phyloP scores from a whole-genome alignment of 352 stramenopile genomes.

The Pythium rhizo-oryzae region DNA sequence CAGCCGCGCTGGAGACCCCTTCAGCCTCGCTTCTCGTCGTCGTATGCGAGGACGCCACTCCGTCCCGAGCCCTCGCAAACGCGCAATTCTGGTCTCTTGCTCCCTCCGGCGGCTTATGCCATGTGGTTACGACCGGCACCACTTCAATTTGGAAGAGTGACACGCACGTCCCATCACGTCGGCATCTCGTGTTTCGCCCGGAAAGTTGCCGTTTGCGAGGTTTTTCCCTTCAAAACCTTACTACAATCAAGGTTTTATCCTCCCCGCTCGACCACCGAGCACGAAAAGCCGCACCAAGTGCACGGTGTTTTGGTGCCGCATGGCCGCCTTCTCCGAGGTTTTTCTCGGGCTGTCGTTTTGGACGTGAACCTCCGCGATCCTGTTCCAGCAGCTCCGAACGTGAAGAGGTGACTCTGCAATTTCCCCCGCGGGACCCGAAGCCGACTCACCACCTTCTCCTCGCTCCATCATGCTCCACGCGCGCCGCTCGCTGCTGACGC shows the following conservation, averaged over 20 bases:
- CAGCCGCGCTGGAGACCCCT: too few species aligned
- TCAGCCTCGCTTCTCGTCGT: too few species aligned
- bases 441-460: not conserved
- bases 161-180: constrained; percentile 30
- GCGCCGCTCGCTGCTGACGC: constrained; percentile 34
- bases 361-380: constrained; percentile 15
- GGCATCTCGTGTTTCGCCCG: constrained; percentile 17
- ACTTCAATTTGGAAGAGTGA: constrained; percentile 34
- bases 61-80: too few species aligned
- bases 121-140: not conserved
- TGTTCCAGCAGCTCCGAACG: not conserved
- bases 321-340: constrained; percentile 9
- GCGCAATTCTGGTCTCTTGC: too few species aligned
- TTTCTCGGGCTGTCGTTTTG: constrained; percentile 16
- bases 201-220: constrained; percentile 26
- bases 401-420: constrained; percentile 25
- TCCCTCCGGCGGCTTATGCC: not conserved
- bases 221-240: constrained; percentile 8
- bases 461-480: constrained; percentile 28
- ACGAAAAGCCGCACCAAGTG: not conserved
- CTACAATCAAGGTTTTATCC: constrained; percentile 11
- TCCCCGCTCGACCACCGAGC: constrained; percentile 12
- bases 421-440: constrained; percentile 11
- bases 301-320: not conserved
- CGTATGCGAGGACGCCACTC: too few species aligned